These are phyloP conservation scores for Salix viminalis DNA, from an alignment of 345 rosid genomes.

Conservation along the genomic window DNA sequence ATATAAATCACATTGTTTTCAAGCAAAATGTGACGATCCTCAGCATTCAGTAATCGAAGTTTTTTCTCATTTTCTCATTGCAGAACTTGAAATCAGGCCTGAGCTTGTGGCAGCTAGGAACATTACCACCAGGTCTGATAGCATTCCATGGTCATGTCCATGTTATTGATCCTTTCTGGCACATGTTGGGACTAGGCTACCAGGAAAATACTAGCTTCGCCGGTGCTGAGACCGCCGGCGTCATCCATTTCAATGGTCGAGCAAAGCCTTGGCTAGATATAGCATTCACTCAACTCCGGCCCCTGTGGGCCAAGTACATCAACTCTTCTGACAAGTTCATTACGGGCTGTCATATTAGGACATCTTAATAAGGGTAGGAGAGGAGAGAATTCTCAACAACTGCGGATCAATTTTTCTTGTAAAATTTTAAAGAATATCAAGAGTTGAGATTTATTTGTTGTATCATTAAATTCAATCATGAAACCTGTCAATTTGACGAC, in stretches of 20 bases:
- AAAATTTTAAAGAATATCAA: too few relatives aligned
- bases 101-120: slow-evolving; percentile 96
- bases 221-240: slow-evolving; percentile 74
- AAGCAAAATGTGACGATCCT: neutral
- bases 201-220: slow-evolving; percentile 68
- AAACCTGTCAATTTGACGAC: too few relatives aligned
- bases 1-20: neutral
- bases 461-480: too few relatives aligned
- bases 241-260: slow-evolving; percentile 90
- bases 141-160: slow-evolving; percentile 92
- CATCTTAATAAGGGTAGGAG: slow-evolving; percentile 4
- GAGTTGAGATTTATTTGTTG: too few relatives aligned
- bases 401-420: too few relatives aligned
- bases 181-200: slow-evolving; percentile 93
- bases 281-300: slow-evolving; percentile 76
- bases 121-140: slow-evolving; percentile 85
- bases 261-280: slow-evolving; percentile 99
- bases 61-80: slow-evolving; percentile 11
- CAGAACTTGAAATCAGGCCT: slow-evolving; percentile 94
- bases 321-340: slow-evolving; percentile 86
- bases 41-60: neutral
- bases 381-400: too few relatives aligned
- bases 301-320: slow-evolving; percentile 78
- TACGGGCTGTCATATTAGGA: slow-evolving; percentile 71
- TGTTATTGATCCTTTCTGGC: slow-evolving; percentile 91